Base-by-base conservation (phyloP, 768 basidiomycete genomes). In the Trametes cingulata region DNA sequence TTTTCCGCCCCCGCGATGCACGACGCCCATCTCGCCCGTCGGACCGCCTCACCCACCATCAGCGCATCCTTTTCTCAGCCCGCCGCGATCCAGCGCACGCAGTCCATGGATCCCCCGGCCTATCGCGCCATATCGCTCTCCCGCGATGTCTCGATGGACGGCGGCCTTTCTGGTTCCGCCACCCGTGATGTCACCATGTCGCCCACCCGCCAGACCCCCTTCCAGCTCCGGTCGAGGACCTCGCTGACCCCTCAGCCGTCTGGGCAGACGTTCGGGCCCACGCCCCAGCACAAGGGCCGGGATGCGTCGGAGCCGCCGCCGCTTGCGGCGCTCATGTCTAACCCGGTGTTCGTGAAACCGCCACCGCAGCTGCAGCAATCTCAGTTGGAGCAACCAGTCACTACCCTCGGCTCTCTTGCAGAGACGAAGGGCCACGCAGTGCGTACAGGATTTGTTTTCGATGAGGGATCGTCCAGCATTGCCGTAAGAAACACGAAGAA, bases 281-380 rank as follows among this genome's bases (percentile, higher is more conserved):
- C 72, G 25, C 77, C 75, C 9, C 68, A 72, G 19, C 72, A 74
- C 42, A 74, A 75, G 17, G 74, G 73, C 58, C 75, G 85, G 65
- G 82, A 87, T 62, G 71, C 74, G 35, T 87, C 87, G 20, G 88
- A 90, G 63, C 90, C 90, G 6, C 90, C 90, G 25, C 80, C 88
- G 6, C 72, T 91, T 29, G 78, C 80, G 27, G 63, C 81, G 52
- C 80, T 92, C 40, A 77, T 80, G 60, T 80, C 83, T 27, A 86
- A 88, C 67, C 90, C 90, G 20, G 77, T 81, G 56, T 91, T 91
- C 67, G 80, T 92, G 14, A 87, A 81, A 64, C 80, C 85, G 0
- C 88, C 89, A 5, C 68, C 70, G 29, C 64, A 72, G 52, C 3
- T 45, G 22, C 46, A 42, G 27, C 56, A 60, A 9, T 15, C 17